phyloP scores from a whole-genome alignment of 345 rosid species.

The Citrus unshiu region DNA sequence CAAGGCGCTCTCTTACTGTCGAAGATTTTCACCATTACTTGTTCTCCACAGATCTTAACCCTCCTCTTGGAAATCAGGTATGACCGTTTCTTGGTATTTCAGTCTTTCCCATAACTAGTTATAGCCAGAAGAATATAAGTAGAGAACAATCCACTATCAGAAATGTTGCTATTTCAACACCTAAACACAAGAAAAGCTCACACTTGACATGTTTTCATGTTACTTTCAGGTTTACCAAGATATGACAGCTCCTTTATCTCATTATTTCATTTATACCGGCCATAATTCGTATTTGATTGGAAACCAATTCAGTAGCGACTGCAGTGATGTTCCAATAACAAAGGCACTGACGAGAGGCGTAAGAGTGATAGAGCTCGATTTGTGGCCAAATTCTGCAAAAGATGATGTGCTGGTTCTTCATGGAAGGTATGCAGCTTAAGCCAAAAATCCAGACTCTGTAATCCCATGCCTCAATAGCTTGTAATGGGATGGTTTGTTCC shows the following conservation, averaged over 20 bases:
- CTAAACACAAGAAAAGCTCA: not conserved
- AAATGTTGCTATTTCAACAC: not conserved
- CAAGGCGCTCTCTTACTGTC: conserved; percentile 54
- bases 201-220: not conserved
- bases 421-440: conserved; percentile 59
- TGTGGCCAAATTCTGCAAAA: conserved; percentile 79
- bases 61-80: conserved; percentile 52
- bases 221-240: conserved; percentile 71
- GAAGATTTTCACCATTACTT: conserved; percentile 62
- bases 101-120: not conserved
- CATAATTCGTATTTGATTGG: conserved; percentile 94
- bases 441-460: not conserved
- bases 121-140: not conserved
- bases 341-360: conserved; percentile 71
- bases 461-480: not conserved
- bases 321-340: conserved; percentile 87
- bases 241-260: conserved; percentile 85
- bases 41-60: conserved; percentile 60
- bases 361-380: conserved; percentile 87
- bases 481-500: not conserved
- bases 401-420: conserved; percentile 73
- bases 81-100: not conserved
- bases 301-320: conserved; percentile 86
- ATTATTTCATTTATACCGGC: conserved; percentile 84
- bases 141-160: not conserved